phyloP scores from a whole-genome alignment of 169 alveolate genomes.

The Plasmodium inui region DNA sequence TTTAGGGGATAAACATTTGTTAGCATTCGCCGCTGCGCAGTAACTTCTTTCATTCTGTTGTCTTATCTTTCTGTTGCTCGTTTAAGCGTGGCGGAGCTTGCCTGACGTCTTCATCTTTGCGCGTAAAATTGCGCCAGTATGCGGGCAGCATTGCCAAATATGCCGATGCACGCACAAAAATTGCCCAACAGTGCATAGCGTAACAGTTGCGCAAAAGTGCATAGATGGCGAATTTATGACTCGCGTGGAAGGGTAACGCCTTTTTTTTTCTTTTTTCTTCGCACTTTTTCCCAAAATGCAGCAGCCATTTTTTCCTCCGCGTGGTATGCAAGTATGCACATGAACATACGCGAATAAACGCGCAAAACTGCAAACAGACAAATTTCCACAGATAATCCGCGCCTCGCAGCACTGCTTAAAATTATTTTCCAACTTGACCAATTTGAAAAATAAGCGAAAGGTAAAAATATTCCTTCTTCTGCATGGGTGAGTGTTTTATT shows the following conservation, averaged over 20 bases:
- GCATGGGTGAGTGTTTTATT: not conserved
- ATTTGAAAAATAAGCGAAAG: not conserved
- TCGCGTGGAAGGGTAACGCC: not conserved
- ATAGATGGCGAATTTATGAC: not conserved
- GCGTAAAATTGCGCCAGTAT: not conserved
- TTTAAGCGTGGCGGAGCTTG: not conserved
- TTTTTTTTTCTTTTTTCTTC: not conserved
- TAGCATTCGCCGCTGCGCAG: not conserved
- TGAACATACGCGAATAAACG: not conserved
- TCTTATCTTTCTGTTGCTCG: not conserved
- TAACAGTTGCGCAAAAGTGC: conserved; percentile 3
- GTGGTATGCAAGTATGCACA: not conserved
- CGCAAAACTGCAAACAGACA: not conserved
- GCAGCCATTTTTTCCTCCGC: not conserved
- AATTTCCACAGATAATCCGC: not conserved
- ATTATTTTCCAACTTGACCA: not conserved
- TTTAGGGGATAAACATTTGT: not conserved
- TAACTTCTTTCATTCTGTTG: not conserved
- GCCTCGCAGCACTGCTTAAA: not conserved
- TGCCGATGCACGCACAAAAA: not conserved
- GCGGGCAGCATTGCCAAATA: not conserved
- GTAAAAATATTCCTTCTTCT: not conserved
- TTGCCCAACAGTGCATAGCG: not conserved
- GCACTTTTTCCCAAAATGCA: not conserved
- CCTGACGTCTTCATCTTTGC: not conserved